Percentiles rank a stretch among this genome's conserved stretches.
These are phyloP conservation scores for Neurospora crassa DNA, from an alignment of 2,329 filamentous ascomycete species.

Conservation along the genomic window DNA sequence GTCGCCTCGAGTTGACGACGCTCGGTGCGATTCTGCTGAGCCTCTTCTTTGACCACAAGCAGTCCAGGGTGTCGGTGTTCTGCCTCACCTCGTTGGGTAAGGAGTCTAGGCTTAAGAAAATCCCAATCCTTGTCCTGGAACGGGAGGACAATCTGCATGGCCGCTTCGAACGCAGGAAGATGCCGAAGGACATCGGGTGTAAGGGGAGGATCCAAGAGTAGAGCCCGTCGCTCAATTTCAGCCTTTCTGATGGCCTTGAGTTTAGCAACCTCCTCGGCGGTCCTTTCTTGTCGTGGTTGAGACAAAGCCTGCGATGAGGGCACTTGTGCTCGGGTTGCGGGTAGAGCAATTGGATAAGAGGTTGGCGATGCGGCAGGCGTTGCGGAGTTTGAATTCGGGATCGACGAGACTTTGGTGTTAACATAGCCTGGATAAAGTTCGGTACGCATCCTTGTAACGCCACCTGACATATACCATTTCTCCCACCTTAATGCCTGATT, in stretches of 20 bases:
- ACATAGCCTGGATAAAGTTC: constrained; percentile 14
- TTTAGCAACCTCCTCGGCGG: constrained; percentile 52
- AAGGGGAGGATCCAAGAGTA: constrained; percentile 57
- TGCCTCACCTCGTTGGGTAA: constrained; percentile 56
- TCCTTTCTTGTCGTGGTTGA: constrained; percentile 35
- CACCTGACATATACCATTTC: constrained; percentile 52
- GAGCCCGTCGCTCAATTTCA: constrained; percentile 64
- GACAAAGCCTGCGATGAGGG: constrained; percentile 12
- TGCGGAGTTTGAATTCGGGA: not conserved
- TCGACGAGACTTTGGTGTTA: not conserved
- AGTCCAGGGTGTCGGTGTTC: constrained; percentile 43
- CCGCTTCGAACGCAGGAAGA: constrained; percentile 65
- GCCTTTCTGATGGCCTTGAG: constrained; percentile 53
- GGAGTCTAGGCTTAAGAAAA: constrained; percentile 54
- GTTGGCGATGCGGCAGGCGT: not conserved
- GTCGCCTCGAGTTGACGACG: constrained; percentile 16
- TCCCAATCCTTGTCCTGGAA: constrained; percentile 63
- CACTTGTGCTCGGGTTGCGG: not conserved
- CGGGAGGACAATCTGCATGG: constrained; percentile 58
- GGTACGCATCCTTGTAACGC: constrained; percentile 27
- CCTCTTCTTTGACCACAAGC: constrained; percentile 18
- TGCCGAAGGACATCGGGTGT: constrained; percentile 51
- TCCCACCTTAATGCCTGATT: constrained; percentile 63
- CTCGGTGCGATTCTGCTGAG: constrained; percentile 9
- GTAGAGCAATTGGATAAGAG: not conserved